Evolutionary conservation across 2,329 filamentous ascomycete genomes (phyloP), one percentile per base, ranked within the genome.

Genomic region (Plenodomus tracheiphilus): DNA sequence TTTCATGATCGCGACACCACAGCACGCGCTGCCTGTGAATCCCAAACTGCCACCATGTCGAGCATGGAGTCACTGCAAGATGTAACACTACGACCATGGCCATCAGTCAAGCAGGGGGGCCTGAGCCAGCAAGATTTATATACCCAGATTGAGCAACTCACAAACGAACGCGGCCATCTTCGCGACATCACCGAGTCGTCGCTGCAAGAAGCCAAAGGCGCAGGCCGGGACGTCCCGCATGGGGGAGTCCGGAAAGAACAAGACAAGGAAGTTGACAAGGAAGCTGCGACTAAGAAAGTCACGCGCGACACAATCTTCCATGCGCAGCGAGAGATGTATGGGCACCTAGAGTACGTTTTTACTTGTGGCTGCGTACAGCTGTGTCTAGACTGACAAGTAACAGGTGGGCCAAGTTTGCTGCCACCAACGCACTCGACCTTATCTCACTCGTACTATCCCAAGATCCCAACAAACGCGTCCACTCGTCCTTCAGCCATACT

Each of bases 91-190:
- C 82, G 83, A 48, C 83, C 87, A 36, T 83, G 81, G 77, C 83
- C 86, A 15, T 75, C 79, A 56, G 63, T 54, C 58, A 47, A 76
- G 77, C 65, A 70, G 64, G 56, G 79, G 75, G 63, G 81, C 77
- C 74, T 82, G 76, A 66, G 81, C 79, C 39, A 78, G 41, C 55
- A 63, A 17, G 66, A 68, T 15, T 38, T 97, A n/a, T 79, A 82
- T 47, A 82, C 87, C 39, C 87, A 93, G 59, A 91, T 97, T 59
- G 77, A 81, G 49, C 90, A 92, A 58, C 87, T 96, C 64, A 88
- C 91, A 59, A 73, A 77, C 37, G 86, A 95, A 64, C 86, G 88
- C 51, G 90, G 89, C 13, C 89, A 90, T 19, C 95, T 97, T 68
- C 86, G 90, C 50, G 80, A 86, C 60, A 79, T 97, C 56, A 89